These are phyloP conservation scores for Staphylotrichum tortipilum DNA, from an alignment of 495 filamentous ascomycete genomes.

Conservation along the genomic window DNA sequence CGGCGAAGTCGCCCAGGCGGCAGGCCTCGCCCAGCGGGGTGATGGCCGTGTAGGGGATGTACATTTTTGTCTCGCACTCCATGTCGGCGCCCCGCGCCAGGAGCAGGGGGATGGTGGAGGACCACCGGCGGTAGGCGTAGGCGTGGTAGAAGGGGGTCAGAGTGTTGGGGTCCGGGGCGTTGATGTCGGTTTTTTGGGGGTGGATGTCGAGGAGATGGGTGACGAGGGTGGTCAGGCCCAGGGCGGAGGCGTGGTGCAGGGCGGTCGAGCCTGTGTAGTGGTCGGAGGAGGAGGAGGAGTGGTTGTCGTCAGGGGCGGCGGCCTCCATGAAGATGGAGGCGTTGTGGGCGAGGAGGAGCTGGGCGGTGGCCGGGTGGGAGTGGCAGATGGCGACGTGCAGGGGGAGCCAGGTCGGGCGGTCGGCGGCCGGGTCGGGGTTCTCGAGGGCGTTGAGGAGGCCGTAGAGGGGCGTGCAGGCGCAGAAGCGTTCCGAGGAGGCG, in stretches of 20 bases:
- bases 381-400: conserved; percentile 34
- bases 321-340: conserved; percentile 22
- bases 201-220: conserved; percentile 19
- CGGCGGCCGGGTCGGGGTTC: not conserved
- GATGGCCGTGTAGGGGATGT: conserved; percentile 25
- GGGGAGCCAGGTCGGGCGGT: conserved; percentile 22
- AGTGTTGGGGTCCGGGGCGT: conserved; percentile 19
- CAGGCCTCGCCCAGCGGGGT: conserved; percentile 33
- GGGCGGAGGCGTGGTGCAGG: conserved; percentile 24
- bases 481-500: conserved; percentile 17
- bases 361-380: conserved; percentile 20
- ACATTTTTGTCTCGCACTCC: conserved; percentile 23
- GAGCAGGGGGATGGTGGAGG: conserved; percentile 23
- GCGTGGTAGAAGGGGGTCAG: conserved; percentile 32
- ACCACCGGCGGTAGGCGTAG: conserved; percentile 25
- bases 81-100: conserved; percentile 26
- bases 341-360: conserved; percentile 25
- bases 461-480: conserved; percentile 21
- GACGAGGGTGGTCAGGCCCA: conserved; percentile 17
- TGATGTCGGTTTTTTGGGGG: conserved; percentile 21
- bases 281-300: not conserved
- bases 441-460: conserved; percentile 22
- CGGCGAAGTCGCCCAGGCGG: conserved; percentile 22
- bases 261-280: conserved; percentile 10
- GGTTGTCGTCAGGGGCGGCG: not conserved